phyloP scores from a whole-genome alignment of 805 yeast genomes.

The Zygoascus flipseniorum region DNA sequence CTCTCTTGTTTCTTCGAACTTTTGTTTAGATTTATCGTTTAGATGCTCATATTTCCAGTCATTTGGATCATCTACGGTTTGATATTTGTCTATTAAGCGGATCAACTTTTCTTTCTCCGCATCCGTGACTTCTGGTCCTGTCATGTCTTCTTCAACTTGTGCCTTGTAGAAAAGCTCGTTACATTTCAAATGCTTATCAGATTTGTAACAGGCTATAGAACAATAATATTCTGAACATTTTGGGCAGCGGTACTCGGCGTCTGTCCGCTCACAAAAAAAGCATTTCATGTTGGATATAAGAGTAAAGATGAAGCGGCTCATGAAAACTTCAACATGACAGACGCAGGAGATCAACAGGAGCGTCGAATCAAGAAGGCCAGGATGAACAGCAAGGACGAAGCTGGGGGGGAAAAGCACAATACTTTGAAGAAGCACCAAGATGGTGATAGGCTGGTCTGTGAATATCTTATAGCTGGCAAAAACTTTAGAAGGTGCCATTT shows the following conservation, averaged over 20 bases:
- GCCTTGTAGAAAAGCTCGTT: constrained; percentile 12
- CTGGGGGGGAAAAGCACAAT: neutral
- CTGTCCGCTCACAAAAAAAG: constrained; percentile 3
- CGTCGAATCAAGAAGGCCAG: neutral
- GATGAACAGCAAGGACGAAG: neutral
- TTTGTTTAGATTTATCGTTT: constrained; percentile 1
- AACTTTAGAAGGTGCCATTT: constrained; percentile 51
- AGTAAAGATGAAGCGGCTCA: neutral
- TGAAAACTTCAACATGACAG: neutral
- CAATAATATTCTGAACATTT: constrained; percentile 14
- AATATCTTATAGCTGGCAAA: constrained; percentile 27
- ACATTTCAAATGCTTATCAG: constrained; percentile 12
- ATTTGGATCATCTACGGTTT: neutral
- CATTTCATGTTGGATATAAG: constrained; percentile 2
- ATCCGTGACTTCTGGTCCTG: neutral
- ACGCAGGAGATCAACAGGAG: neutral
- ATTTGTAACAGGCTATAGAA: constrained; percentile 14
- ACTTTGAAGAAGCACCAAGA: neutral
- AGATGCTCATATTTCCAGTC: constrained; percentile 14
- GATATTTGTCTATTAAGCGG: constrained; percentile 9
- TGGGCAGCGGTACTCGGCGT: constrained; percentile 17
- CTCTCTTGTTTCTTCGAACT: constrained; percentile 1
- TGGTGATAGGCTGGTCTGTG: constrained; percentile 15
- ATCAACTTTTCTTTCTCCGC: constrained; percentile 9
- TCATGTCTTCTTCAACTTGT: constrained; percentile 8